phyloP scores from a whole-genome alignment of 2,329 filamentous ascomycete genomes.

The Ciborinia camelliae region DNA sequence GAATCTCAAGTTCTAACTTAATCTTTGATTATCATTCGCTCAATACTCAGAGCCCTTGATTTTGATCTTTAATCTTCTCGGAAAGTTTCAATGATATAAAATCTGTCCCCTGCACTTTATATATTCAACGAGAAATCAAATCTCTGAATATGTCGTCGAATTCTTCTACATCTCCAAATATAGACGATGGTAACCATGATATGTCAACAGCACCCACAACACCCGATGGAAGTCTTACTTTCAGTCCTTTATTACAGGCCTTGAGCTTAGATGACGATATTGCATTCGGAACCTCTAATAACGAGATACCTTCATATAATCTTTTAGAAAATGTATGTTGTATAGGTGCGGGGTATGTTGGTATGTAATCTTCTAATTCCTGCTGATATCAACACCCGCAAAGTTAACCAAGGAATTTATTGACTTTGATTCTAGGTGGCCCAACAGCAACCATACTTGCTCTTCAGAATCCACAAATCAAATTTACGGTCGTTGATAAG shows the following conservation, averaged over 20 bases:
- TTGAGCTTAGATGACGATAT: constrained; percentile 29
- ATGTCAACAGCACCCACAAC: constrained; percentile 47
- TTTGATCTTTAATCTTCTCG: not conserved
- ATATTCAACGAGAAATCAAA: not conserved
- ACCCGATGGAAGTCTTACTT: constrained; percentile 44
- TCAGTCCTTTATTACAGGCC: constrained; percentile 43
- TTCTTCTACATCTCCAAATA: constrained; percentile 29
- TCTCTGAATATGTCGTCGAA: constrained; percentile 25
- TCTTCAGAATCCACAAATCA: constrained; percentile 66
- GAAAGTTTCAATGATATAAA: not conserved
- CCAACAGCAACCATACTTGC: constrained; percentile 74
- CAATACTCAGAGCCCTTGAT: not conserved
- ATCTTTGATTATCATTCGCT: not conserved
- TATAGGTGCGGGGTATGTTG: constrained; percentile 73
- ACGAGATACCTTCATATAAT: not conserved
- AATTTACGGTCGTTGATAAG: constrained; percentile 71
- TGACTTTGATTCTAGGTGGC: constrained; percentile 48
- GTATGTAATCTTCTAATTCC: constrained; percentile 46
- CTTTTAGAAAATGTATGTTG: constrained; percentile 62
- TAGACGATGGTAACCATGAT: constrained; percentile 35
- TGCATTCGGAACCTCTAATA: constrained; percentile 19
- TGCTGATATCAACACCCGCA: not conserved
- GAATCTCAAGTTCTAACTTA: not conserved
- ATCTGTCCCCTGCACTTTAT: not conserved
- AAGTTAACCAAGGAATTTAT: not conserved